These are phyloP conservation scores for Oryza meyeriana DNA, from an alignment of 176 grass and related monocot genomes.

Conservation along the genomic window DNA sequence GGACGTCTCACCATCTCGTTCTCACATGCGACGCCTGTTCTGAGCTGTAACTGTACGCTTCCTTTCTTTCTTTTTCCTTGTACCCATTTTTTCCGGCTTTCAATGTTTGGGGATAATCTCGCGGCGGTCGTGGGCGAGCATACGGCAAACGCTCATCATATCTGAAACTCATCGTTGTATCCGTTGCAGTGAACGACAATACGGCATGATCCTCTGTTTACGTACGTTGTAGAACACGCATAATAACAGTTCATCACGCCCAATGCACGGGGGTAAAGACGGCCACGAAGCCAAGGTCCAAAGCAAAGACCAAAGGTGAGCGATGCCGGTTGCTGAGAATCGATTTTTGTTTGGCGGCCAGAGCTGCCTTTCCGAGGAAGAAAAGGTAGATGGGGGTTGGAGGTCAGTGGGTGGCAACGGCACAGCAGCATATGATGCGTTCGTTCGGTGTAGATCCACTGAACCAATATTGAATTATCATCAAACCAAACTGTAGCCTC, in stretches of 20 bases:
- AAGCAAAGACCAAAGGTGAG: neutral
- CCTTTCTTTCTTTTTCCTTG: neutral
- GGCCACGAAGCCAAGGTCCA: neutral
- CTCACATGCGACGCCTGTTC: neutral
- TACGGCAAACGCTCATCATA: neutral
- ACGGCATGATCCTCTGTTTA: neutral
- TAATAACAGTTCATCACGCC: neutral
- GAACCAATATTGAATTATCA: neutral
- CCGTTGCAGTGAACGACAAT: neutral
- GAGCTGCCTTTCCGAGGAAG: constrained; percentile 4
- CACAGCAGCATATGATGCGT: constrained; percentile 4
- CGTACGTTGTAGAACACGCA: neutral
- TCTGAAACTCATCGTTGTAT: too few relatives aligned
- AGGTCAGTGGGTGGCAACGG: constrained; percentile 21
- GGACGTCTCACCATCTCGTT: constrained; percentile 33
- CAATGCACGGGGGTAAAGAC: neutral
- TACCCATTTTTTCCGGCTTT: neutral
- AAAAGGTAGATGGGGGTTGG: constrained; percentile 27
- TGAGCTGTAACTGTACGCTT: neutral
- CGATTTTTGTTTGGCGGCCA: neutral
- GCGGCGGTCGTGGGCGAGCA: too few relatives aligned
- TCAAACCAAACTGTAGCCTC: neutral
- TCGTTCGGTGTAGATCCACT: constrained; percentile 35
- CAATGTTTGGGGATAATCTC: neutral
- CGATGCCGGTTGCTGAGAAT: neutral